Evolutionary conservation across 78 protist genomes (phyloP), one percentile per base, ranked within the genome.

Genomic region (Reticulomyxa filosa): DNA sequence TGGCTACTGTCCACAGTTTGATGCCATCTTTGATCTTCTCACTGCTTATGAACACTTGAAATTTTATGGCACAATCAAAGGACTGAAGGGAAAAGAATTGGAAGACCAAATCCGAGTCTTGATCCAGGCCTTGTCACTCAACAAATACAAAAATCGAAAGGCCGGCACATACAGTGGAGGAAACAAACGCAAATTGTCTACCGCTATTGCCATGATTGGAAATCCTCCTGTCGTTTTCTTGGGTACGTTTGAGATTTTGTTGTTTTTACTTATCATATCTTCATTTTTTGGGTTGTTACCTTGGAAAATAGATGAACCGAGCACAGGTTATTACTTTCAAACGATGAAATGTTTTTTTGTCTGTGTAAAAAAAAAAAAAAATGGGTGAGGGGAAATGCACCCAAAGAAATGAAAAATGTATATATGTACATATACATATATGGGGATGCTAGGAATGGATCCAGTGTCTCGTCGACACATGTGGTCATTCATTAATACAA

Each of bases 141-240:
- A 17, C 4, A 11, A 32, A 30, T 2, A 35, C 22, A 46, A 51
- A 5, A 23, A 62, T 71, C 3, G 5, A 25, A 7, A 2, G 8
- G 59, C 74, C 30, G 57, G 70, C 4, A 17, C 69, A 27, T 73
- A 69, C 53, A 35, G 64, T 8, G 33, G 59, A 13, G 59, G 59
- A 13, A 53, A 53, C 25, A 59, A 59, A 46, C 65, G 65, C 7
- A 59, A 59, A 17, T 46, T 59, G 25, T 59, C 65, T 48, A 65
- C 75, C 35, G 91, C 83, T 22, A 55, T 80, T 46, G 74, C 85
- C 23, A 46, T 82, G 7, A 5, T 78, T 20, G 87, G 87, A 10
- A 42, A 4, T 6, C 76, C 87, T 23, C 65, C 37, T 10, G 35
- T 25, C 32, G 26, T 57, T 61, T 57, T 75, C 36, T 53, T 69